A percentile compares a stretch with the other conserved stretches of the same genome.
These are phyloP conservation scores for Alternaria triticimaculans DNA, from an alignment of 2,329 filamentous ascomycete species.

Conservation along the genomic window DNA sequence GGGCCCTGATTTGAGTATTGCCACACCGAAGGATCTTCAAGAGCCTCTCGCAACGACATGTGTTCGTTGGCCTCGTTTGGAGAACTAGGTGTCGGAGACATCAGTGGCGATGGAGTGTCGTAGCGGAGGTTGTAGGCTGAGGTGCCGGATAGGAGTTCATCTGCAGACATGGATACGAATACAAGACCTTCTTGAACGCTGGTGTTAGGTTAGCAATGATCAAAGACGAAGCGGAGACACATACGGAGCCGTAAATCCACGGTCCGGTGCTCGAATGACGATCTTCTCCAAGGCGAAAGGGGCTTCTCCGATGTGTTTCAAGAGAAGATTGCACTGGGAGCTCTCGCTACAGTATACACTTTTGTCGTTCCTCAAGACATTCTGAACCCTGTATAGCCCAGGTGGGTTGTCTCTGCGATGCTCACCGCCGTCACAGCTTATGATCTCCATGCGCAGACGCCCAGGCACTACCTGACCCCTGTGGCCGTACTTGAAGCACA, in stretches of 20 bases:
- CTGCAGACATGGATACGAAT: conserved; percentile 84
- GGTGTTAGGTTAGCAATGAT: conserved; percentile 42
- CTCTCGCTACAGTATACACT: conserved; percentile 90
- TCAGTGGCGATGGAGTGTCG: conserved; percentile 27
- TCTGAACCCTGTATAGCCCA: conserved; percentile 62
- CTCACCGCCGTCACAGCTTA: conserved; percentile 84
- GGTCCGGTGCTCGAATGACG: conserved; percentile 82
- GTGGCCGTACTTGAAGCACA: conserved; percentile 76
- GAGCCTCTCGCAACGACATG: conserved; percentile 43
- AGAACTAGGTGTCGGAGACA: conserved; percentile 37
- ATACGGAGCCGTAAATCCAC: conserved; percentile 86
- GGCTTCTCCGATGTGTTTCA: conserved; percentile 80
- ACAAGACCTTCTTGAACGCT: conserved; percentile 92
- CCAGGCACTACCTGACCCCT: conserved; percentile 88
- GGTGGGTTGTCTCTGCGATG: conserved; percentile 65
- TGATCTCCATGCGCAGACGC: conserved; percentile 81
- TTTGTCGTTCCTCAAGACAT: conserved; percentile 80
- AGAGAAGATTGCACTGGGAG: conserved; percentile 84
- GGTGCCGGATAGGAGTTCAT: conserved; percentile 76
- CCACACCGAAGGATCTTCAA: conserved; percentile 44
- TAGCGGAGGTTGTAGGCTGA: conserved; percentile 77
- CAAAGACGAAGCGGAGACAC: conserved; percentile 48
- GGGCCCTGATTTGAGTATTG: conserved; percentile 34
- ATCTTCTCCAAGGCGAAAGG: conserved; percentile 85
- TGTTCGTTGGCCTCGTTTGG: conserved; percentile 33